A percentile compares a stretch with the other conserved stretches of the same genome.
Evolutionary conservation across 2,329 filamentous ascomycete genomes (phyloP).

Genomic region (Cadophora sp.): DNA sequence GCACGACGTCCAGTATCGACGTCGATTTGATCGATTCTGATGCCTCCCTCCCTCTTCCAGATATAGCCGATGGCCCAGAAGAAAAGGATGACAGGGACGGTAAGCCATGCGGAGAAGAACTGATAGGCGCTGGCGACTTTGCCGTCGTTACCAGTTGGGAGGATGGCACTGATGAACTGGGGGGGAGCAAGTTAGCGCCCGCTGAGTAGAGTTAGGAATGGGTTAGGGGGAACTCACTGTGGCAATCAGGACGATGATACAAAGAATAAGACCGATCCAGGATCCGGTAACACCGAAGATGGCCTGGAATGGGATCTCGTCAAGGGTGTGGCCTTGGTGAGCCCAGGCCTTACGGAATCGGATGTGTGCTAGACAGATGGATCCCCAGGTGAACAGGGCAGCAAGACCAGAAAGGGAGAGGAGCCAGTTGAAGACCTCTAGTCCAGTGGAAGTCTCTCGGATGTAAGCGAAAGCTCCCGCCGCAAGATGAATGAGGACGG

Average conservation of each 20-base stretch:
- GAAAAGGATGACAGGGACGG: constrained; percentile 23
- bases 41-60: constrained; percentile 23
- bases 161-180: constrained; percentile 23
- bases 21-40: constrained; percentile 23
- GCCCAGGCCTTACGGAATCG: constrained; percentile 69
- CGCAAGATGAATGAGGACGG: constrained; percentile 1
- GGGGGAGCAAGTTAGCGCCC: not conserved
- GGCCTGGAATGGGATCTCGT: constrained; percentile 54
- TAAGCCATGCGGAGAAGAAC: constrained; percentile 26
- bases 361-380: constrained; percentile 68
- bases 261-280: constrained; percentile 69
- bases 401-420: constrained; percentile 74
- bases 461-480: constrained; percentile 5
- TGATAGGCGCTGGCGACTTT: constrained; percentile 15
- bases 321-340: constrained; percentile 58
- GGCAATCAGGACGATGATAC: constrained; percentile 70
- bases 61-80: constrained; percentile 26
- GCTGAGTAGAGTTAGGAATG: not conserved
- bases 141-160: constrained; percentile 11
- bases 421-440: constrained; percentile 61
- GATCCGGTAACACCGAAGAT: constrained; percentile 67
- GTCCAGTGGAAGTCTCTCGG: not conserved
- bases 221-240: constrained; percentile 21
- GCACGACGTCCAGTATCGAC: constrained; percentile 25
- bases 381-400: constrained; percentile 77